Conservation (phyloP, 345 rosid genomes). For the Triadica sebifera region DNA sequence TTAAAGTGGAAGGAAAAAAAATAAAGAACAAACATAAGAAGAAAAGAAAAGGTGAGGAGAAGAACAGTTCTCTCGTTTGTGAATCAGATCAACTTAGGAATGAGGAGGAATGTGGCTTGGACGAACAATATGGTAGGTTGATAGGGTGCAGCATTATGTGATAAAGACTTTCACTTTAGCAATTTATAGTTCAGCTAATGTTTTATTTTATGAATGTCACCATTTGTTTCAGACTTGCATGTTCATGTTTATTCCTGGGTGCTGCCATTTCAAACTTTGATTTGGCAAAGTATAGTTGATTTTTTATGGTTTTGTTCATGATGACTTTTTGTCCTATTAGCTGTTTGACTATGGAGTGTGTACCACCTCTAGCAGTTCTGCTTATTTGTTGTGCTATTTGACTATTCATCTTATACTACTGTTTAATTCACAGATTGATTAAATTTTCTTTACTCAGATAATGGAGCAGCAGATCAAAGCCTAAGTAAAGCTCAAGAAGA, state of each 20-base stretch:
- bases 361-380: not conserved
- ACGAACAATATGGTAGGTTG: slow-evolving; percentile 18
- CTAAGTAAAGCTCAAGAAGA: not conserved
- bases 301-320: not conserved
- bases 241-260: not conserved
- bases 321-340: not conserved
- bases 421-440: slow-evolving; percentile 1
- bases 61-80: slow-evolving; percentile 11
- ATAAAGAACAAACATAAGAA: slow-evolving; percentile 29
- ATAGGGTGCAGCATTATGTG: not conserved
- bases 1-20: slow-evolving; percentile 16
- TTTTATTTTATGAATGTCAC: not conserved
- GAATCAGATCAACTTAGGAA: slow-evolving; percentile 13
- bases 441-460: slow-evolving; percentile 9
- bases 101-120: slow-evolving; percentile 14
- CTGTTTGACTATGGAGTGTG: no score
- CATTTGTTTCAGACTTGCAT: not conserved
- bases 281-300: not conserved
- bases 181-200: not conserved
- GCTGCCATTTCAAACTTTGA: not conserved
- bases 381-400: not conserved
- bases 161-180: not conserved
- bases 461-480: slow-evolving; percentile 11
- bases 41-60: slow-evolving; percentile 17
- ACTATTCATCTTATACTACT: not conserved